A percentile compares a stretch with the other conserved stretches of the same genome.
Evolutionary conservation across 495 filamentous ascomycete species (phyloP).

Genomic region (Immersiella caudata): DNA sequence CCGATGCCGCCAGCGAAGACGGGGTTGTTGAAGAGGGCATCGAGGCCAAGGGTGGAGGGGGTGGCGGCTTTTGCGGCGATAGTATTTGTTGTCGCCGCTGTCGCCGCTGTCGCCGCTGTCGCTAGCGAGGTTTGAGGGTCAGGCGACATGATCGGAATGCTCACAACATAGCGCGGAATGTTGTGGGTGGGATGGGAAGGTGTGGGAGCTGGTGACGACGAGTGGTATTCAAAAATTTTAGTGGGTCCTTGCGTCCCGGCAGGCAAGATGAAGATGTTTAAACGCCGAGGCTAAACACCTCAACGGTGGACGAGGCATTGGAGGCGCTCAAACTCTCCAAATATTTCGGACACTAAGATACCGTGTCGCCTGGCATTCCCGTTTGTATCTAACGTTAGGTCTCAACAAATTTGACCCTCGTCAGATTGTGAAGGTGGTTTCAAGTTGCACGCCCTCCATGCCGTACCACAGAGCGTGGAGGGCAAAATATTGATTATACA

Average conservation of each 20-base stretch:
- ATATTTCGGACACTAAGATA: too few species aligned
- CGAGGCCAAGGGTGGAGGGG: slow-evolving; percentile 44
- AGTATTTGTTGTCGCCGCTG: neutral
- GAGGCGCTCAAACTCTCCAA: neutral
- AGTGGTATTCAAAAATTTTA: slow-evolving; percentile 28
- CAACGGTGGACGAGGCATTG: neutral
- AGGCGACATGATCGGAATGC: slow-evolving; percentile 18
- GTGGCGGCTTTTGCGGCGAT: neutral
- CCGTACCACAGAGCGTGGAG: neutral
- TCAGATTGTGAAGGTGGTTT: neutral
- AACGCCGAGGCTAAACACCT: neutral
- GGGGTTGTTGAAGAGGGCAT: slow-evolving; percentile 58
- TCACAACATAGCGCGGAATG: slow-evolving; percentile 28
- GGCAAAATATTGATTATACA: slow-evolving; percentile 27
- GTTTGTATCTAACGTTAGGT: too few species aligned
- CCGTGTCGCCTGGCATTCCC: too few species aligned
- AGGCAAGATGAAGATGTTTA: neutral
- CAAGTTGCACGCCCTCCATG: neutral
- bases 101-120: neutral
- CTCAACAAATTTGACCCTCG: too few species aligned
- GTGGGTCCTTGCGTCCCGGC: slow-evolving; percentile 25
- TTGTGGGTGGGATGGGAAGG: neutral
- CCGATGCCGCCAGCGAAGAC: slow-evolving; percentile 71
- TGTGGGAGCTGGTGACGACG: neutral
- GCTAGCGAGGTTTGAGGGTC: slow-evolving; percentile 17